Evolutionary conservation across 495 filamentous ascomycete species (phyloP).

Genomic region (Aspergillus steynii): DNA sequence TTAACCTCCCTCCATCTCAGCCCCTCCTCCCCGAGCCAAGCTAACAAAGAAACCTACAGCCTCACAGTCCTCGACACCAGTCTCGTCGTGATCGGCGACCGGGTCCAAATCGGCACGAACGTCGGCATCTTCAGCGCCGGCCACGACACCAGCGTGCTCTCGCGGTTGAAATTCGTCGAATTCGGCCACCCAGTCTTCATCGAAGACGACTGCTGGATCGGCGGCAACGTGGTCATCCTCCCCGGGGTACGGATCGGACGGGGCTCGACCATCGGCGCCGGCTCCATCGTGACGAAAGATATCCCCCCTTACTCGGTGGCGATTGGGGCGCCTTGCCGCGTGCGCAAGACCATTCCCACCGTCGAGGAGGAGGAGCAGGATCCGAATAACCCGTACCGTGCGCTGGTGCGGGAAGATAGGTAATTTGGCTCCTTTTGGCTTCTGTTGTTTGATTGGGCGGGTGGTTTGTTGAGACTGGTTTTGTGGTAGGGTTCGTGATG

Average conservation of each 20-base stretch:
- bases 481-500: background rate
- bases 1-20: background rate
- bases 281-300: slow-evolving; percentile 49
- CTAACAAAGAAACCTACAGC: slow-evolving; percentile 17
- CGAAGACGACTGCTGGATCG: slow-evolving; percentile 85
- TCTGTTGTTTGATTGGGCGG: background rate
- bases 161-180: slow-evolving; percentile 72
- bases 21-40: background rate
- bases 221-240: slow-evolving; percentile 68
- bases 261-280: slow-evolving; percentile 47
- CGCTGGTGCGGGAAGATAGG: slow-evolving; percentile 17
- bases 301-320: slow-evolving; percentile 46
- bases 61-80: slow-evolving; percentile 73
- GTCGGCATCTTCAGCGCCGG: slow-evolving; percentile 65
- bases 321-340: slow-evolving; percentile 37
- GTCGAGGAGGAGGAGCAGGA: slow-evolving; percentile 31
- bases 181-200: slow-evolving; percentile 69
- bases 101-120: slow-evolving; percentile 74
- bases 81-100: slow-evolving; percentile 68
- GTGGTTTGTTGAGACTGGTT: background rate
- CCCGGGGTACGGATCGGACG: slow-evolving; percentile 65
- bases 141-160: slow-evolving; percentile 69
- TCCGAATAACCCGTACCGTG: slow-evolving; percentile 25
- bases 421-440: background rate
- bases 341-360: slow-evolving; percentile 39